Evolutionary conservation across 495 filamentous ascomycete species (phyloP).

Genomic region (Neurospora sp.): DNA sequence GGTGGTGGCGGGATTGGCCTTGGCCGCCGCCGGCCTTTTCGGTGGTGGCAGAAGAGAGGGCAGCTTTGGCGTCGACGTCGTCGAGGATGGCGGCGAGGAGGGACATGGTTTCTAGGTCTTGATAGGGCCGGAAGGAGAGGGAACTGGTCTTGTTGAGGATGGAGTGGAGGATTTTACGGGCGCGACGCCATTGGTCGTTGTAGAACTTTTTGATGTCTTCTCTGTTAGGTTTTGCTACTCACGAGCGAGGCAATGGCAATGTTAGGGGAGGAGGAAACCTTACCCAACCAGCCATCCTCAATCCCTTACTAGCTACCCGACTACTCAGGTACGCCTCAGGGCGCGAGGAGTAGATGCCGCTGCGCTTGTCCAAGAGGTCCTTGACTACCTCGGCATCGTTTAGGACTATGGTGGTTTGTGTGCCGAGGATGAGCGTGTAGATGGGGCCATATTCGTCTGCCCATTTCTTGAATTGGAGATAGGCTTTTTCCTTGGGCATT

Average conservation of each 20-base stretch:
- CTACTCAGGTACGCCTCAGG: constrained; percentile 12
- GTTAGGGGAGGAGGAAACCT: background rate
- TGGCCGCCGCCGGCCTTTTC: background rate
- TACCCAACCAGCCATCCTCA: background rate
- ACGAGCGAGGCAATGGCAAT: background rate
- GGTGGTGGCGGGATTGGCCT: no score
- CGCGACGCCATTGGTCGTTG: constrained; percentile 20
- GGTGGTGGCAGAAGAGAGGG: background rate
- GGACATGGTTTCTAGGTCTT: constrained; percentile 9
- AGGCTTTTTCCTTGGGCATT: constrained; percentile 14
- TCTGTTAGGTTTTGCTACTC: background rate
- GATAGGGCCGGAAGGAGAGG: constrained; percentile 13
- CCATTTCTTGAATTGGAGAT: constrained; percentile 22
- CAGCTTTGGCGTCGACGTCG: background rate
- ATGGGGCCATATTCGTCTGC: constrained; percentile 22
- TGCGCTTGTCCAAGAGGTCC: constrained; percentile 22
- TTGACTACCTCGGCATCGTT: constrained; percentile 15
- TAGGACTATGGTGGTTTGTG: constrained; percentile 17
- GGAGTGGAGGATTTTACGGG: constrained; percentile 25
- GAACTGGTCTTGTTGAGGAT: constrained; percentile 22
- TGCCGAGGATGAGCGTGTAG: constrained; percentile 22
- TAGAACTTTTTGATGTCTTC: constrained; percentile 6
- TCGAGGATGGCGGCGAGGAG: constrained; percentile 20
- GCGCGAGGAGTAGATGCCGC: constrained; percentile 17
- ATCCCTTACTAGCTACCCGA: constrained; percentile 7